Percentiles rank a stretch among this genome's conserved stretches.
Evolutionary conservation across 2,329 filamentous ascomycete genomes (phyloP).

Genomic region (Aspergillus pseudonomiae): DNA sequence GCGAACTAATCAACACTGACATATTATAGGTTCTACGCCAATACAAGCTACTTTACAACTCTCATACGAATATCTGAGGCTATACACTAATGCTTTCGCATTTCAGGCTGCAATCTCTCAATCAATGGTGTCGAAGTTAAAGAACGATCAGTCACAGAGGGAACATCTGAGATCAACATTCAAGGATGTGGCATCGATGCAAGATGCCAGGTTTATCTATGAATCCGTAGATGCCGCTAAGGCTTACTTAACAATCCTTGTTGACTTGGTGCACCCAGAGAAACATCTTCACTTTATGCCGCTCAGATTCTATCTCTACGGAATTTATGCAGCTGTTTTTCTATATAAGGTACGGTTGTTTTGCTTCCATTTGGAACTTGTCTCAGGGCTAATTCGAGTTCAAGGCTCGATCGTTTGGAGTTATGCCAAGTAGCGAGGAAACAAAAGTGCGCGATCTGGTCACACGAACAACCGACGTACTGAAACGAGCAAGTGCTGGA

Average conservation of each 20-base stretch:
- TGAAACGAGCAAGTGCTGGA: slow-evolving; percentile 61
- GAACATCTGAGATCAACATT: slow-evolving; percentile 50
- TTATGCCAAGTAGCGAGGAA: slow-evolving; percentile 59
- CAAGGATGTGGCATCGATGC: slow-evolving; percentile 60
- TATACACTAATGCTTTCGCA: slow-evolving; percentile 76
- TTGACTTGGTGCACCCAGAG: slow-evolving; percentile 61
- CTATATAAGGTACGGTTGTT: slow-evolving; percentile 59
- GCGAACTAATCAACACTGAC: slow-evolving; percentile 18
- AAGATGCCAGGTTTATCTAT: slow-evolving; percentile 68
- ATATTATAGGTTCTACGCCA: slow-evolving; percentile 58
- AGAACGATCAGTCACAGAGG: slow-evolving; percentile 37
- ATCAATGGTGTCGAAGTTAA: slow-evolving; percentile 46
- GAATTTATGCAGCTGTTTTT: slow-evolving; percentile 67
- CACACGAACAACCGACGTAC: slow-evolving; percentile 60
- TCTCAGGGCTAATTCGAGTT: not conserved
- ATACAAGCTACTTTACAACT: slow-evolving; percentile 70
- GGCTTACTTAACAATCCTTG: slow-evolving; percentile 62
- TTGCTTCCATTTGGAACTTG: not conserved
- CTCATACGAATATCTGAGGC: slow-evolving; percentile 71
- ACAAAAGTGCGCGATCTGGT: slow-evolving; percentile 61
- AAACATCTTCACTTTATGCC: slow-evolving; percentile 66
- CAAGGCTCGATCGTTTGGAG: slow-evolving; percentile 61
- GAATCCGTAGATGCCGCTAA: slow-evolving; percentile 68
- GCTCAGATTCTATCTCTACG: slow-evolving; percentile 63
- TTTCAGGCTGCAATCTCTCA: slow-evolving; percentile 70